phyloP scores from a whole-genome alignment of 371 early-diverging fungal species.

The Basidiobolus meristosporus region DNA sequence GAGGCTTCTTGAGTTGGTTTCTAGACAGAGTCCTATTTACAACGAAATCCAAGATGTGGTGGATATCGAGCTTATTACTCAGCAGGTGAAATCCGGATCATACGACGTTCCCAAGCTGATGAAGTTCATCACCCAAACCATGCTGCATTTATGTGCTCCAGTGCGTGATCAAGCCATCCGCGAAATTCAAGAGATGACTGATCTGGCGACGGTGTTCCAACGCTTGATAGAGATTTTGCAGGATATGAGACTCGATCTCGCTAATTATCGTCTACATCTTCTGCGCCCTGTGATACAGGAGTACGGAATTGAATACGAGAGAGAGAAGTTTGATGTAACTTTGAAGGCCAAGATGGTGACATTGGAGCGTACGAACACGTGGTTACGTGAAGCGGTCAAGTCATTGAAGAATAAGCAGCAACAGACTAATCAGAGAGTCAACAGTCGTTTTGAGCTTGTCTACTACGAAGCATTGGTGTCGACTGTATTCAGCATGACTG shows the following conservation, averaged over 20 bases:
- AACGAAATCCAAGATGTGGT: conserved; percentile 27
- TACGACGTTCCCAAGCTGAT: conserved; percentile 23
- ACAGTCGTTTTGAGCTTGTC: conserved; percentile 20
- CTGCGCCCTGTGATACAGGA: conserved; percentile 37
- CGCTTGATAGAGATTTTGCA: conserved; percentile 30
- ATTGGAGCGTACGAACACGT: conserved; percentile 24
- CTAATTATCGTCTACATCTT: conserved; percentile 36
- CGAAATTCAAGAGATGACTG: conserved; percentile 7
- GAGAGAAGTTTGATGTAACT: conserved; percentile 30
- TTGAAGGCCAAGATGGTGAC: conserved; percentile 13
- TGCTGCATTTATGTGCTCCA: conserved; percentile 55
- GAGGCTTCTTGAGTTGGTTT: conserved; percentile 18
- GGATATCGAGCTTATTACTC: conserved; percentile 29
- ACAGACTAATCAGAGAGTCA: conserved; percentile 6
- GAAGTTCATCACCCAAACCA: conserved; percentile 18
- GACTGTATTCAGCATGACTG: conserved; percentile 17
- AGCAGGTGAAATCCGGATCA: conserved; percentile 20
- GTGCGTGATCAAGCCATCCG: conserved; percentile 40
- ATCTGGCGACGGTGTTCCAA: conserved; percentile 16
- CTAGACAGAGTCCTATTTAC: conserved; percentile 9
- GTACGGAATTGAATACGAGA: conserved; percentile 53
- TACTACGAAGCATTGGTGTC: conserved; percentile 42
- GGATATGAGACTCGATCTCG: conserved; percentile 51
- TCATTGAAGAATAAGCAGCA: conserved; percentile 38
- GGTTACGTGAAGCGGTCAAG: conserved; percentile 22